These are phyloP conservation scores for Alectoria sarmentosa DNA, from an alignment of 495 filamentous ascomycete species.

Conservation along the genomic window DNA sequence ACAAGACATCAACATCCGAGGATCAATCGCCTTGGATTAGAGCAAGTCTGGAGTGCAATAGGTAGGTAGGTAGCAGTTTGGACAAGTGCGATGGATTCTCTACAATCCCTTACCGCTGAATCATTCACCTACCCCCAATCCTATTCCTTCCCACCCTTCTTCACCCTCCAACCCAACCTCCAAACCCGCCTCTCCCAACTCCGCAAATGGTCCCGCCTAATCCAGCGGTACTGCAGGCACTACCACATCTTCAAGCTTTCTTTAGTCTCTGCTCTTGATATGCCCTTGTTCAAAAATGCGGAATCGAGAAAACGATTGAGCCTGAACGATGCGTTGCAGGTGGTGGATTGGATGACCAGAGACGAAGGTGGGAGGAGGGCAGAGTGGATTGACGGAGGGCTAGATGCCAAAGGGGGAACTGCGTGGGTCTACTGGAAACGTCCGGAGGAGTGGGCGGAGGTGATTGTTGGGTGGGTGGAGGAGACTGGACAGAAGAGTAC, in stretches of 20 bases:
- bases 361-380: slow-evolving; percentile 57
- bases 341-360: slow-evolving; percentile 67
- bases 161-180: slow-evolving; percentile 65
- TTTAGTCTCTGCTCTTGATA: slow-evolving; percentile 52
- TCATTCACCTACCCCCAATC: slow-evolving; percentile 37
- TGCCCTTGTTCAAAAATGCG: slow-evolving; percentile 51
- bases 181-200: slow-evolving; percentile 71
- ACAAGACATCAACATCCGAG: too few relatives aligned
- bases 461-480: slow-evolving; percentile 55
- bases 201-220: slow-evolving; percentile 73
- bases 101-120: neutral
- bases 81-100: neutral
- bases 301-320: slow-evolving; percentile 48
- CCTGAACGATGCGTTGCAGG: slow-evolving; percentile 53
- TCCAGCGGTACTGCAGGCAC: slow-evolving; percentile 76
- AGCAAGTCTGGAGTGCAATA: too few relatives aligned
- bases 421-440: slow-evolving; percentile 63
- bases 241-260: slow-evolving; percentile 66
- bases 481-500: slow-evolving; percentile 64
- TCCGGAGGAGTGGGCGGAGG: slow-evolving; percentile 67
- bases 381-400: slow-evolving; percentile 51
- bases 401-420: slow-evolving; percentile 31
- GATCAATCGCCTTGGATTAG: too few relatives aligned
- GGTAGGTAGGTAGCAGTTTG: too few relatives aligned
- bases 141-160: slow-evolving; percentile 52